Conservation (phyloP, 129 eudicot species). For the Mikania micrantha region DNA sequence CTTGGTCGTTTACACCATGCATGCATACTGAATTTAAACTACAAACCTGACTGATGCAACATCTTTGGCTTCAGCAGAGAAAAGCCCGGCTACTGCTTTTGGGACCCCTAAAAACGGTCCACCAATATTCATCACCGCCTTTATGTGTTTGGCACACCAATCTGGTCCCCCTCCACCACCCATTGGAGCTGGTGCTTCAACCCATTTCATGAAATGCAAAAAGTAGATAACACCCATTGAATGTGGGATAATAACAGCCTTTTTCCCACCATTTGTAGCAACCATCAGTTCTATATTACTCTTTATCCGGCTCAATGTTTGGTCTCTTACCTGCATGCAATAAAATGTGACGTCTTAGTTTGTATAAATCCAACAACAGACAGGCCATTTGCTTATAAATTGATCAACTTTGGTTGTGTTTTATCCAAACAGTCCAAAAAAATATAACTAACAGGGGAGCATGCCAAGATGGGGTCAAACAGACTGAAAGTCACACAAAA, state of each 20-base stretch:
- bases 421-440: background rate
- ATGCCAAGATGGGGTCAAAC: background rate
- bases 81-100: conserved; percentile 93
- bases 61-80: conserved; percentile 95
- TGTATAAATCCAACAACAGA: background rate
- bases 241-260: conserved; percentile 90
- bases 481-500: background rate
- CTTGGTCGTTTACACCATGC: background rate
- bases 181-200: conserved; percentile 96
- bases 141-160: conserved; percentile 95
- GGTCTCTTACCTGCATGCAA: conserved; percentile 74
- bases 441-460: background rate
- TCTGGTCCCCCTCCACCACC: conserved; percentile 99
- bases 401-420: background rate
- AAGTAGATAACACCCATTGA: conserved; percentile 96
- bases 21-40: background rate
- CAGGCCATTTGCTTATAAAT: background rate
- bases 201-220: conserved; percentile 98
- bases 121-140: conserved; percentile 94
- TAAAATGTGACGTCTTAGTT: background rate
- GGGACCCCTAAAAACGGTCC: conserved; percentile 98
- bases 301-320: conserved; percentile 84
- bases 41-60: conserved; percentile 83
- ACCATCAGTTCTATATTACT: conserved; percentile 94
- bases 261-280: conserved; percentile 82